These are phyloP conservation scores for Isoetes engelmannii DNA, from an alignment of 83 land plant species.

Conservation along the genomic window DNA sequence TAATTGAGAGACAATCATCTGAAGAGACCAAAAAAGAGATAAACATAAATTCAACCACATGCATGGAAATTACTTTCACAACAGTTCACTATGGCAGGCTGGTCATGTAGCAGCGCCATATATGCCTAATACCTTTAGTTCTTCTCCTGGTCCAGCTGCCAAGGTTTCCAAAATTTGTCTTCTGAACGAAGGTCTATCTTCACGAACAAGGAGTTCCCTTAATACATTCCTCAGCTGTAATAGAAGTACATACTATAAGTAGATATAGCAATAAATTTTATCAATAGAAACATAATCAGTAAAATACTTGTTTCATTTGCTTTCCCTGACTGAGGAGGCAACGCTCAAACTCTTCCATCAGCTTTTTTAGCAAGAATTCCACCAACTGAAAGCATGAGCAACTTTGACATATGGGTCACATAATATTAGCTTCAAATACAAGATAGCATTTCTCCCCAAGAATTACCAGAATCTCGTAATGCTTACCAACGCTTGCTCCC, in stretches of 20 bases:
- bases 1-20: slow-evolving; percentile 3
- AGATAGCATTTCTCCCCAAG: not conserved
- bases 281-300: no score
- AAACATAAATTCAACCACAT: not conserved
- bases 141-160: slow-evolving; percentile 8
- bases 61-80: not conserved
- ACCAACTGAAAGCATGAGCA: slow-evolving; percentile 48
- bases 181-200: not conserved
- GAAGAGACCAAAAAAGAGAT: not conserved
- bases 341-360: slow-evolving; percentile 79
- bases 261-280: no score
- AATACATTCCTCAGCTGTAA: not conserved
- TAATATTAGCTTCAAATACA: not conserved
- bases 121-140: not conserved
- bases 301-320: slow-evolving; percentile 51
- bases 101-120: not conserved
- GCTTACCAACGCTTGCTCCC: not conserved
- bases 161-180: not conserved
- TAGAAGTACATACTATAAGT: not conserved
- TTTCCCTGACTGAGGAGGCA: slow-evolving; percentile 58
- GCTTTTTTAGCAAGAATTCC: slow-evolving; percentile 70
- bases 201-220: not conserved
- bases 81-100: not conserved
- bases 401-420: not conserved
- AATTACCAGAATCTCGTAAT: not conserved